Base-by-base conservation (phyloP, 2,329 filamentous ascomycete species). In the Fusarium sterilihyphosum region DNA sequence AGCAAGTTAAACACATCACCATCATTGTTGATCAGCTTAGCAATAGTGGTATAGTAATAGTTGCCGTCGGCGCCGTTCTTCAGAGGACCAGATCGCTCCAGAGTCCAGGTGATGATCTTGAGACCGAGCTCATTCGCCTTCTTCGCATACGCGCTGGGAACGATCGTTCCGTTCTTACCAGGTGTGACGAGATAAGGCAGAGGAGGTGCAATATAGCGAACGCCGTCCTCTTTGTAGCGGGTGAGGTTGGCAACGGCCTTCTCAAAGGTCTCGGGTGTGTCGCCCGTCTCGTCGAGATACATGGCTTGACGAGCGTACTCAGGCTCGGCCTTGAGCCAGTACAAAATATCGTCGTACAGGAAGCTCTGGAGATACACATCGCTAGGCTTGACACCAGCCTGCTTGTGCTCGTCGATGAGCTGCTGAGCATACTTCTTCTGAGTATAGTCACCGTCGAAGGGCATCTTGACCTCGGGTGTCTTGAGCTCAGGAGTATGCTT, bases 401-500 rank as follows among this genome's bases (percentile, higher is more conserved):
- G 79, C 67, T 86, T 85, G 83, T 91, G 91, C 61, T 88, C 87
- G 77, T 92, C 87, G 64, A 92, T 86, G 69, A 93, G 82, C 80
- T 93, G 90, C 82, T 92, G 90, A 0, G 89, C 89, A 78, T 89
- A 93, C 77, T 85, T 83, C 74, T 89, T 83, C 78, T 92, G 91
- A 0, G 92, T 93, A 84, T 92, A 93, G 78, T 86, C 79, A 37
- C 85, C 86, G 49, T 85, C 79, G 79, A 92, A 94, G 0, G 92
- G 92, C 91, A 94, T 93, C n/a, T 85, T 79, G n/a, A 93, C 89
- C 74, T 88, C 84, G 41, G 89, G 91, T 0, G 88, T 89, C 85
- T 94, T 94, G 38, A 93, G 86, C 82, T 93, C 91, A 10, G 90
- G 88, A 0, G 89, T 92, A 82, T 92, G 93, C 73, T 90, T 87